A percentile compares a stretch with the other conserved stretches of the same genome.
Evolutionary conservation across 2,329 filamentous ascomycete species (phyloP).

Genomic region (Diaporthe velutina): DNA sequence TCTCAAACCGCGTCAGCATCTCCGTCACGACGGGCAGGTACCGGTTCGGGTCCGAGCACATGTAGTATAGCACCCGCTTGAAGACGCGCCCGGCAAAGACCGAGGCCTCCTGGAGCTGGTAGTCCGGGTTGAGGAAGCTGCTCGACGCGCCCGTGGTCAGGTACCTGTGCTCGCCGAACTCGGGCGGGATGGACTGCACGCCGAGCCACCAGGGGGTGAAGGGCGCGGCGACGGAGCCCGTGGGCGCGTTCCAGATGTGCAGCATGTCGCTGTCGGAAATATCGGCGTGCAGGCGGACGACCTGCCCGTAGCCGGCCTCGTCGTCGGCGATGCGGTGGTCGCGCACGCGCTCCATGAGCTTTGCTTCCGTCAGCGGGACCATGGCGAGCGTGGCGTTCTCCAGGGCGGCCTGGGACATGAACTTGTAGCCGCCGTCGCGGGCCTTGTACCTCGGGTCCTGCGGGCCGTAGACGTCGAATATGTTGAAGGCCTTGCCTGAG

Average conservation of each 20-base stretch:
- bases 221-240: constrained; percentile 10
- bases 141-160: constrained; percentile 19
- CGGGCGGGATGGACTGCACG: constrained; percentile 1
- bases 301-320: constrained; percentile 24
- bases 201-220: constrained; percentile 24
- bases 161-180: constrained; percentile 25
- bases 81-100: constrained; percentile 4
- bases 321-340: constrained; percentile 28
- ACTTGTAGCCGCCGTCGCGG: constrained; percentile 18
- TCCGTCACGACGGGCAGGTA: constrained; percentile 21
- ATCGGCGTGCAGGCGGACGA: not conserved
- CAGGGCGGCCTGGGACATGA: constrained; percentile 7
- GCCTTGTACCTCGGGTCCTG: constrained; percentile 24
- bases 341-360: constrained; percentile 19
- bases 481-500: constrained; percentile 15
- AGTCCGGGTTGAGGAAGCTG: constrained; percentile 22
- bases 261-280: constrained; percentile 21
- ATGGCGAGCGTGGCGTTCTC: constrained; percentile 15
- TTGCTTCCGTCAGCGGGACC: constrained; percentile 9
- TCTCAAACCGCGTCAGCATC: constrained; percentile 18
- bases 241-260: constrained; percentile 8
- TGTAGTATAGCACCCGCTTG: constrained; percentile 22
- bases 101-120: constrained; percentile 17
- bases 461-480: constrained; percentile 18
- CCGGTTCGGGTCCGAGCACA: constrained; percentile 14